Conservation (phyloP, 176 grass and related monocot species). For the Raddia guianensis region DNA sequence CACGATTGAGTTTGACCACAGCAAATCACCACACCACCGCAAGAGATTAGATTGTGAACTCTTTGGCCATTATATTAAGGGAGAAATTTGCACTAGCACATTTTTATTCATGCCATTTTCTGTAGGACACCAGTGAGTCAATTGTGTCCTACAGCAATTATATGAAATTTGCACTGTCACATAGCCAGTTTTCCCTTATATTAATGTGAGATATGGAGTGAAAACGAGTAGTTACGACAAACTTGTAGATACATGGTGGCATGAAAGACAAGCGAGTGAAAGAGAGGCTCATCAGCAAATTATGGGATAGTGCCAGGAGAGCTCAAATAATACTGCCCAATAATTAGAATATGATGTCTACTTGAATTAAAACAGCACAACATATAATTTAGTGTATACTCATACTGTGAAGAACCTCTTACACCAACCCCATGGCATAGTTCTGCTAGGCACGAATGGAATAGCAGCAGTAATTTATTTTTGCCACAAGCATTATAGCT, state of each 20-base stretch:
- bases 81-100: too few relatives aligned
- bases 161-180: too few relatives aligned
- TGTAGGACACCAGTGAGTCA: too few relatives aligned
- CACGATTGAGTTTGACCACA: too few relatives aligned
- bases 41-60: slow-evolving; percentile 1
- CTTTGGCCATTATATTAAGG: background rate
- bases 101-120: too few relatives aligned
- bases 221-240: background rate
- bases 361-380: background rate
- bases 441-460: background rate
- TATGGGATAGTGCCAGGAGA: background rate
- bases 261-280: background rate
- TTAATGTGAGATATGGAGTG: background rate
- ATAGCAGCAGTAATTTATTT: background rate
- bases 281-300: background rate
- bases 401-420: background rate
- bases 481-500: background rate
- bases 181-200: background rate
- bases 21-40: background rate
- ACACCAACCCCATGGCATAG: background rate
- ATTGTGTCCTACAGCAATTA: too few relatives aligned
- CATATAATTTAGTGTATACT: background rate
- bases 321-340: background rate
- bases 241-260: background rate
- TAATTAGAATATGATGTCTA: background rate